Percentiles rank a stretch among this genome's conserved stretches.
These are phyloP conservation scores for Lactarius vividus DNA, from an alignment of 768 basidiomycete species.

Conservation along the genomic window DNA sequence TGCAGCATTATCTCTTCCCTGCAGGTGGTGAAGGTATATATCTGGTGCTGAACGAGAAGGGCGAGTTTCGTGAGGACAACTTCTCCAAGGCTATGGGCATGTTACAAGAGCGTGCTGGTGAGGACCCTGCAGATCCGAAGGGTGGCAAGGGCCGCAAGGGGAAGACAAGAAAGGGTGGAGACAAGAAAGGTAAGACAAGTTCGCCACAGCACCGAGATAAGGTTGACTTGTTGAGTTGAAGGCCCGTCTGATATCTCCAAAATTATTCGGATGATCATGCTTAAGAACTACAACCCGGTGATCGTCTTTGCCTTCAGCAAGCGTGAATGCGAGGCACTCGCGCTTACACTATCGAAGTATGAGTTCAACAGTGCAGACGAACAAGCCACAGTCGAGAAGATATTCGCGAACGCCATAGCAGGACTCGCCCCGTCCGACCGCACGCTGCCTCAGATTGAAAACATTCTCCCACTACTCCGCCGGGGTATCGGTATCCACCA, in stretches of 20 bases:
- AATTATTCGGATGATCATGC: conserved; percentile 98
- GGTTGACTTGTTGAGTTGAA: conserved; percentile 33
- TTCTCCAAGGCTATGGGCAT: conserved; percentile 98
- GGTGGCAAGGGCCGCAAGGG: conserved; percentile 88
- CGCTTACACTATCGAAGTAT: conserved; percentile 88
- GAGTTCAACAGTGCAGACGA: conserved; percentile 95
- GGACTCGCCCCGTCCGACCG: conserved; percentile 85
- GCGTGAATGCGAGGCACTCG: conserved; percentile 93
- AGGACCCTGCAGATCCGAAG: conserved; percentile 87
- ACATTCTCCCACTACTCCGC: conserved; percentile 87
- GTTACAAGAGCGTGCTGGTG: conserved; percentile 77
- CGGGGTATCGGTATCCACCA: conserved; percentile 99
- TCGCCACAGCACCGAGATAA: not conserved
- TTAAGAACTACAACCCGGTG: conserved; percentile 95
- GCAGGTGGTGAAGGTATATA: conserved; percentile 96
- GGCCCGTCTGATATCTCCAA: conserved; percentile 94
- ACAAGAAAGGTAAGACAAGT: conserved; percentile 69
- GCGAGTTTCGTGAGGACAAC: conserved; percentile 95
- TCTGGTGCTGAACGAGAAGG: conserved; percentile 97
- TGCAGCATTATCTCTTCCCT: conserved; percentile 98
- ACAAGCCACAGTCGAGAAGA: conserved; percentile 77
- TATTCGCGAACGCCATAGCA: conserved; percentile 94
- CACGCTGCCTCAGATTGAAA: conserved; percentile 88
- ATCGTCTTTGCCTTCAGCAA: conserved; percentile 99
- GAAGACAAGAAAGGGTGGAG: conserved; percentile 90